Base-by-base conservation (phyloP, 2,329 filamentous ascomycete genomes). In the Aspergillus niger region DNA sequence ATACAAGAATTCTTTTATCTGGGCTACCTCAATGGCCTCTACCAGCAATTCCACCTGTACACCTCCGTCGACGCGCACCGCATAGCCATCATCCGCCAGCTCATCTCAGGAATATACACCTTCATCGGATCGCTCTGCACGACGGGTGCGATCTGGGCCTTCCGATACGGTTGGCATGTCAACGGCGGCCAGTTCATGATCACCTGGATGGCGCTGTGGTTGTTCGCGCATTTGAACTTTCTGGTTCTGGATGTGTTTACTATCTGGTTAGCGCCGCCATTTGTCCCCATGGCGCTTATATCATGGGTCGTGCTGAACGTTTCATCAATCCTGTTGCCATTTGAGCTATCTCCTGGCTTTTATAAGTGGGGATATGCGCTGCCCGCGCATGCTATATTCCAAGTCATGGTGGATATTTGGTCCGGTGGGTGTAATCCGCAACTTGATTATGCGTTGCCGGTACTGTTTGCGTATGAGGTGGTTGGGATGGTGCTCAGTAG, bases 1-100 rank as follows among this genome's bases (percentile, higher is more conserved):
- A 75, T 82, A 36, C 76, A 79, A 58, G 76, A 82, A 62, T 82
- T 82, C 70, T 82, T 82, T 72, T 82, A 77, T 63, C 68, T 82
- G 11, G 74, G 78, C 28, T 75, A 74, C 47, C 65, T 82, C 61
- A 82, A 82, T 65, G 79, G 77, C 13, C 69, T 82, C n/a, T 75
- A 73, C 47, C 61, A 57, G 3, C 67, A 75, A 48, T 77, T 77
- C 63, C 70, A 75, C 5, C 66, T 81, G 17, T 80, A 77, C 67
- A 64, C 58, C n/a, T 53, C 64, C 15, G 50, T 79, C 8, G 50
- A 66, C 20, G 66, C 74, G 2, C 59, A 47, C 24, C 71, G 69
- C 28, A 77, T 73, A 58, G 72, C 69, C 13, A 54, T 75, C 6
- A 63, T 77, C 24, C 77, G 80, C 17, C 65, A 67, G 20, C 50